These are phyloP conservation scores for Cupressus sempervirens DNA, from an alignment of 75 land plant genomes.

Conservation along the genomic window DNA sequence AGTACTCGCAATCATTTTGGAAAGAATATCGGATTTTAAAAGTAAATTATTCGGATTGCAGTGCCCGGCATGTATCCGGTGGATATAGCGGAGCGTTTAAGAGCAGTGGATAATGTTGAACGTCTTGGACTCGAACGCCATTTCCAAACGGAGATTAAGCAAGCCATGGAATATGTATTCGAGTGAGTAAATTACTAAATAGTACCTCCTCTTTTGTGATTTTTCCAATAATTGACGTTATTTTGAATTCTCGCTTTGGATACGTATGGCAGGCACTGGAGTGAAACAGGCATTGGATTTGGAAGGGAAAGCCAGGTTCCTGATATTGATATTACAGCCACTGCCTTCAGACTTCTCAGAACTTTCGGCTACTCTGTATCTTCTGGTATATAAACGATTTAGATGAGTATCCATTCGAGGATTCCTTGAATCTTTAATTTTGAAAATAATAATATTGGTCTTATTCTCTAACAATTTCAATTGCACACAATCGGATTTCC, in stretches of 20 bases:
- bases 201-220: too few species aligned
- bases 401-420: neutral
- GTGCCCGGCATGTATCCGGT: constrained; percentile 92
- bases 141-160: constrained; percentile 59
- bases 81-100: constrained; percentile 83
- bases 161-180: constrained; percentile 57
- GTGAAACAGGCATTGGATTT: constrained; percentile 29
- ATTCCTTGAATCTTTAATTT: neutral
- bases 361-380: constrained; percentile 58
- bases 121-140: constrained; percentile 78
- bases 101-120: constrained; percentile 24
- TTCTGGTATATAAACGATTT: constrained; percentile 30
- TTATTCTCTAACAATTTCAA: neutral
- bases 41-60: constrained; percentile 14
- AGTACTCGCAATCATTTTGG: neutral
- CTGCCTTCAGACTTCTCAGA: too few species aligned
- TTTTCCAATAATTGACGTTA: too few species aligned
- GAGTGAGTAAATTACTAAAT: constrained; percentile 45
- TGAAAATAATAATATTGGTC: neutral
- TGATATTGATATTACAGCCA: too few species aligned
- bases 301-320: too few species aligned
- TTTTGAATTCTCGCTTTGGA: too few species aligned
- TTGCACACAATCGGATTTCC: too few species aligned
- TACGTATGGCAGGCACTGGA: constrained; percentile 64
- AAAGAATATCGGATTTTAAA: too few species aligned